phyloP scores from a whole-genome alignment of 164 flowering plant species.

The Buxus sempervirens region DNA sequence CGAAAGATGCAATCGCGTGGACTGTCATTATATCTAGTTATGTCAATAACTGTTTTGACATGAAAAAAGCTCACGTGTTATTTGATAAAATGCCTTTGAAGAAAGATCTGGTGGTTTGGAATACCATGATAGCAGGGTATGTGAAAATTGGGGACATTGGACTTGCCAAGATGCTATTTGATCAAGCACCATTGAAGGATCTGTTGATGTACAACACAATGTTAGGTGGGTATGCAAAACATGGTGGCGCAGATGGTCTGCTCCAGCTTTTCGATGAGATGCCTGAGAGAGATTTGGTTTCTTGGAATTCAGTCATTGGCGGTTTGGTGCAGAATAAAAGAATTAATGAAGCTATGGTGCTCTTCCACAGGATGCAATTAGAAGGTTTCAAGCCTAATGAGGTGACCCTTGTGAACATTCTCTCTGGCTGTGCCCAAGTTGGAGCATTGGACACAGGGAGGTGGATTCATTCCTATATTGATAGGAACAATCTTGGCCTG shows the following conservation, averaged over 20 bases:
- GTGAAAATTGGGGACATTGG: conserved; percentile 31
- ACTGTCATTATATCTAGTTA: conserved; percentile 22
- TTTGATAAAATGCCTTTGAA: conserved; percentile 32
- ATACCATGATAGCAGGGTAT: conserved; percentile 35
- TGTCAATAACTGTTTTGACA: conserved; percentile 22
- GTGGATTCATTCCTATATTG: conserved; percentile 36
- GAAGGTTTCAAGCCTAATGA: conserved; percentile 26
- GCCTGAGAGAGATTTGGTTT: conserved; percentile 37
- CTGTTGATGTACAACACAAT: conserved; percentile 27
- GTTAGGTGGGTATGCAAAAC: conserved; percentile 29
- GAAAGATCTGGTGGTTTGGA: conserved; percentile 36
- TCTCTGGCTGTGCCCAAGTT: conserved; percentile 37
- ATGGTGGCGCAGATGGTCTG: conserved; percentile 16
- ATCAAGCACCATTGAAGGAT: conserved; percentile 30
- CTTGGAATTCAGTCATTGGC: conserved; percentile 42
- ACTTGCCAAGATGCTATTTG: conserved; percentile 30
- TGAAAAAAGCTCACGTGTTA: conserved; percentile 29
- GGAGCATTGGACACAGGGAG: conserved; percentile 38
- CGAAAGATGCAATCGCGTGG: conserved; percentile 27
- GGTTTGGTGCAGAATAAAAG: conserved; percentile 31
- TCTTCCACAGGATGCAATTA: conserved; percentile 29
- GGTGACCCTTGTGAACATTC: conserved; percentile 30
- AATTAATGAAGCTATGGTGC: conserved; percentile 29
- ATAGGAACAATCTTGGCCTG: conserved; percentile 20
- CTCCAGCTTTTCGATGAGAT: conserved; percentile 29